Base-by-base conservation (phyloP, 2,329 filamentous ascomycete species). In the Nannizzia gypsea region DNA sequence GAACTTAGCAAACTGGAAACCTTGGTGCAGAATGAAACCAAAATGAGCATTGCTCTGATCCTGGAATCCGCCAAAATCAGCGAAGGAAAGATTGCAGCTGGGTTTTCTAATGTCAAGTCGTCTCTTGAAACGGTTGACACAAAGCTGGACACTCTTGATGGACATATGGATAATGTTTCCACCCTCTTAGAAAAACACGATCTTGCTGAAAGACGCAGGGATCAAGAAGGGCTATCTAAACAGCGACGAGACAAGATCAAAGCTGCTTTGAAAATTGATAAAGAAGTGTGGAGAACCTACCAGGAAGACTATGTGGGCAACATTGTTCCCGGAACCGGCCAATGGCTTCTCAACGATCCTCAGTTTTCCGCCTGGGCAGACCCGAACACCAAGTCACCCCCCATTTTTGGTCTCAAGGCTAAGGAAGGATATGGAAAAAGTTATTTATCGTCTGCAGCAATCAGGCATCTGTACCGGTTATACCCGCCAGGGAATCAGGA, bases 1-100 rank as follows among this genome's bases (percentile, higher is more conserved):
- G 67, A 68, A 50, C 60, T 70, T 11, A 59, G 22, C 36, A 63
- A 60, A 2, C 63, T 70, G 6, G 63, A 66, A 50, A 58, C 59
- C 6, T 62, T 69, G 6, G 67, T 69, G 15, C 65, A 69, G 40
- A 65, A 65, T 31, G 67, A 69, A 57, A 66, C 66, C 13, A 65
- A 66, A 50, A 67, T 69, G 63, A 66, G 65, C 11, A 64, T 64
- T 26, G 67, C 67, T 3, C 54, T 69, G 13, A 66, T 64, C 24
- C 62, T 67, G 13, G 66, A 67, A 56, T 67, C 66, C 1, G 64
- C 66, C 24, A 67, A 68, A 57, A 64, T 58, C 4, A 68, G 61
- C 26, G 66, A 68, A 57, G 61, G 17, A 54, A 63, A 60, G 13
- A 64, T 67, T 38, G 57, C 62, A 22, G 57, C 56, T 20, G 62